A percentile compares a stretch with the other conserved stretches of the same genome.
phyloP scores from a whole-genome alignment of 1,139 yeast species.

The Tardiomyces blankii region DNA sequence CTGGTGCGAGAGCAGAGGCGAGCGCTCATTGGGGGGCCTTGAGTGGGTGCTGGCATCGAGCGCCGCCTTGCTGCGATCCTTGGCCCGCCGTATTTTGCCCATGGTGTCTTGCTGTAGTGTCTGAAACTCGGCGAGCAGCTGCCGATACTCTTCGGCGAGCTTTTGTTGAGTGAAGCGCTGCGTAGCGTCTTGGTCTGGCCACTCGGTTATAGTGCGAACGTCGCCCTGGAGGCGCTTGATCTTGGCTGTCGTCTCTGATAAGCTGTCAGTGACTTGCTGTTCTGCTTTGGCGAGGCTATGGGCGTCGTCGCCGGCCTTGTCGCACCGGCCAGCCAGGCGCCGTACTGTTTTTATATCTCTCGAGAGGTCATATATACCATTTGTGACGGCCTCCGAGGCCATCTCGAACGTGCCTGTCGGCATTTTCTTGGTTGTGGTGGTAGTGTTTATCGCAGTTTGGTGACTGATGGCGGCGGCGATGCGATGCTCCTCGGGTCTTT shows the following conservation, averaged over 20 bases:
- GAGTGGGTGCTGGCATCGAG: not conserved
- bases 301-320: not conserved
- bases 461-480: too few species aligned
- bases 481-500: too few species aligned
- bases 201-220: not conserved
- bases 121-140: constrained; percentile 42
- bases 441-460: too few species aligned
- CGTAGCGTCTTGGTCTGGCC: constrained; percentile 7
- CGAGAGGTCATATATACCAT: not conserved
- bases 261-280: not conserved
- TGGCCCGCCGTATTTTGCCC: constrained; percentile 22
- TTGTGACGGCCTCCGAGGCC: not conserved
- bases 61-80: not conserved
- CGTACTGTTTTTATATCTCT: not conserved
- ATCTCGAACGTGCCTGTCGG: not conserved
- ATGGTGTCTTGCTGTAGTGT: constrained; percentile 37
- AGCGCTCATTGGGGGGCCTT: not conserved
- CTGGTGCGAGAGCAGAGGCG: not conserved
- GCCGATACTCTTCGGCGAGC: constrained; percentile 31
- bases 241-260: not conserved
- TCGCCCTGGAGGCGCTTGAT: not conserved
- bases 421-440: too few species aligned
- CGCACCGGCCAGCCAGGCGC: not conserved
- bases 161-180: constrained; percentile 43
- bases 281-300: not conserved